These are phyloP conservation scores for Pseudopyricularia javanii DNA, from an alignment of 2,329 filamentous ascomycete genomes.

Conservation along the genomic window DNA sequence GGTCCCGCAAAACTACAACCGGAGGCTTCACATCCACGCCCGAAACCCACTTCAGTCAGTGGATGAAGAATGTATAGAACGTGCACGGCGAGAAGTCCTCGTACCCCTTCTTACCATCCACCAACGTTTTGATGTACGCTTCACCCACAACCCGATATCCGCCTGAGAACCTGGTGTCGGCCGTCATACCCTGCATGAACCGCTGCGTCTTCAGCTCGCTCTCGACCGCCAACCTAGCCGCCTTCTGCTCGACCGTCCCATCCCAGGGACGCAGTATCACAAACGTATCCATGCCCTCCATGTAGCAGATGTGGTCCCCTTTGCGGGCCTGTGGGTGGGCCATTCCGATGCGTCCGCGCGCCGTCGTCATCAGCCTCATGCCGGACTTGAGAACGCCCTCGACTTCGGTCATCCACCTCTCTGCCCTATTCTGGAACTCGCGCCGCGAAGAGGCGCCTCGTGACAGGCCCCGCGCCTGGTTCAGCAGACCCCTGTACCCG, in stretches of 20 bases:
- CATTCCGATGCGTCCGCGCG: background rate
- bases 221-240: background rate
- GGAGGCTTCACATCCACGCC: too few species aligned
- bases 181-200: background rate
- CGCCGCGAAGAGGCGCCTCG: background rate
- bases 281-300: background rate
- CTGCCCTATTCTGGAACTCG: background rate
- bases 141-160: background rate
- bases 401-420: background rate
- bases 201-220: background rate
- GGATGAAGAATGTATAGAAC: conserved; percentile 11
- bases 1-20: too few species aligned
- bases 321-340: background rate
- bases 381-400: background rate
- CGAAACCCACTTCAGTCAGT: background rate
- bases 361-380: conserved; percentile 1
- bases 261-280: background rate
- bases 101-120: background rate
- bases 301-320: background rate
- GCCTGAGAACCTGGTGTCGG: background rate
- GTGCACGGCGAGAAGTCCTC: conserved; percentile 9
- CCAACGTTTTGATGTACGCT: background rate
- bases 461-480: background rate
- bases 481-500: background rate
- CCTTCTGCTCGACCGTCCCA: background rate